Conservation (phyloP, 768 basidiomycete species). For the Suillus lakei region DNA sequence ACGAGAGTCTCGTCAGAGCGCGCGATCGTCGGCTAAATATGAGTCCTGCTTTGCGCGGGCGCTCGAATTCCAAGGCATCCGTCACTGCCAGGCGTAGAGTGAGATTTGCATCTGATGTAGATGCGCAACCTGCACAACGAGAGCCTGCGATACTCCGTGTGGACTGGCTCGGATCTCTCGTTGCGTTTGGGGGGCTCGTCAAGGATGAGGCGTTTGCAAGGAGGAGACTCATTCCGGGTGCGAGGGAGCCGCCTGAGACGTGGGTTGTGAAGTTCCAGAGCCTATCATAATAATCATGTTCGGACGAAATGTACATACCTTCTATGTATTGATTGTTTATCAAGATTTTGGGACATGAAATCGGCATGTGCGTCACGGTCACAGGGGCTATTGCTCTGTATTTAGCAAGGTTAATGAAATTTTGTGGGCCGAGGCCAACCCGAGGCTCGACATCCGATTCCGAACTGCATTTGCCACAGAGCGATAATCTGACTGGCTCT, state of each 20-base stretch:
- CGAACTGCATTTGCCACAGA: neutral
- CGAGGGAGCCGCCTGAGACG: slow-evolving; percentile 6
- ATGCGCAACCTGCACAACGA: no score
- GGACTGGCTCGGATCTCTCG: slow-evolving; percentile 14
- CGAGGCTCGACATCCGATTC: neutral
- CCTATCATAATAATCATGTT: neutral
- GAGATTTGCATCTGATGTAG: neutral
- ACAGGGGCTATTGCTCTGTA: neutral
- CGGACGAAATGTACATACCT: neutral
- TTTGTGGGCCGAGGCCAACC: neutral
- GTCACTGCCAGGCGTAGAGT: neutral
- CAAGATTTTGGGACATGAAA: neutral
- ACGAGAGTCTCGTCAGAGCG: neutral
- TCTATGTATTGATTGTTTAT: neutral
- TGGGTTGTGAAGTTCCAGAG: slow-evolving; percentile 14
- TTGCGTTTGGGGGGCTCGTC: slow-evolving; percentile 12
- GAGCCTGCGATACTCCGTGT: slow-evolving; percentile 10
- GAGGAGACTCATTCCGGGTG: slow-evolving; percentile 13
- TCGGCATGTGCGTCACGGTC: neutral
- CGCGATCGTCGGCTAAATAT: slow-evolving; percentile 6
- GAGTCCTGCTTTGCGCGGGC: neutral
- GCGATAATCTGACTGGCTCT: no score
- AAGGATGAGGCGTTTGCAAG: slow-evolving; percentile 12
- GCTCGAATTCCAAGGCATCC: neutral
- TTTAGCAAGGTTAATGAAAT: neutral